Percentiles rank a stretch among this genome's conserved stretches.
phyloP scores from a whole-genome alignment of 2,329 filamentous ascomycete genomes.

The Stachybotrys chartarum region DNA sequence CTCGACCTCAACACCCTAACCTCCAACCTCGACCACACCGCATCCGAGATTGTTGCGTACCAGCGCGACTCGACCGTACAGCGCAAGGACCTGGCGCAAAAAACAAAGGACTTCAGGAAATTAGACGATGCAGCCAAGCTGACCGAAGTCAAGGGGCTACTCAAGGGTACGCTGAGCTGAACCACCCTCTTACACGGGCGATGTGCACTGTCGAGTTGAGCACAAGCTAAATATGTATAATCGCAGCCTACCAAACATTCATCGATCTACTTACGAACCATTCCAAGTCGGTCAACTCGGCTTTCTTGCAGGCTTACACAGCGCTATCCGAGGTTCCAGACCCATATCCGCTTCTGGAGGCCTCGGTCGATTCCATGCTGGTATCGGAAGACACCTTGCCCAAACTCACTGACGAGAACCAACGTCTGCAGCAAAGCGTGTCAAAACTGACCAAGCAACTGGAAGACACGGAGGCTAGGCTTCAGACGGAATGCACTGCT shows the following conservation, averaged over 20 bases:
- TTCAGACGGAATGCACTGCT: slow-evolving; percentile 70
- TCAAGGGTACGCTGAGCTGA: slow-evolving; percentile 58
- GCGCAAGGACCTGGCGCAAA: slow-evolving; percentile 94
- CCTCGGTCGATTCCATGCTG: slow-evolving; percentile 89
- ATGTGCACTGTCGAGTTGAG: neutral
- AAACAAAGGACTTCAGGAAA: slow-evolving; percentile 96
- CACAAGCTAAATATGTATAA: neutral
- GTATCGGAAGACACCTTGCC: slow-evolving; percentile 88
- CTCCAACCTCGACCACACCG: slow-evolving; percentile 80
- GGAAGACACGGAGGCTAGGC: slow-evolving; percentile 70
- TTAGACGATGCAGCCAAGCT: slow-evolving; percentile 84
- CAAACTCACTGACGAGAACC: slow-evolving; percentile 81
- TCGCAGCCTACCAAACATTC: slow-evolving; percentile 85
- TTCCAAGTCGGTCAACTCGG: slow-evolving; percentile 86
- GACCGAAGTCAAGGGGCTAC: slow-evolving; percentile 76
- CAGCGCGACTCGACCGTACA: slow-evolving; percentile 95
- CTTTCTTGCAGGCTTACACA: slow-evolving; percentile 89
- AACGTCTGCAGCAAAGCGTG: slow-evolving; percentile 75
- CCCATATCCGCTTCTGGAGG: slow-evolving; percentile 91
- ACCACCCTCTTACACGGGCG: neutral
- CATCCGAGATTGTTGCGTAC: slow-evolving; percentile 89
- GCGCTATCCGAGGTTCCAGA: slow-evolving; percentile 92
- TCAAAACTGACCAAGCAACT: slow-evolving; percentile 69
- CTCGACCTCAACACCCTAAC: slow-evolving; percentile 83
- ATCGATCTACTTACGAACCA: slow-evolving; percentile 96